phyloP scores from a whole-genome alignment of 805 yeast species.

The Barnettozyma californica region DNA sequence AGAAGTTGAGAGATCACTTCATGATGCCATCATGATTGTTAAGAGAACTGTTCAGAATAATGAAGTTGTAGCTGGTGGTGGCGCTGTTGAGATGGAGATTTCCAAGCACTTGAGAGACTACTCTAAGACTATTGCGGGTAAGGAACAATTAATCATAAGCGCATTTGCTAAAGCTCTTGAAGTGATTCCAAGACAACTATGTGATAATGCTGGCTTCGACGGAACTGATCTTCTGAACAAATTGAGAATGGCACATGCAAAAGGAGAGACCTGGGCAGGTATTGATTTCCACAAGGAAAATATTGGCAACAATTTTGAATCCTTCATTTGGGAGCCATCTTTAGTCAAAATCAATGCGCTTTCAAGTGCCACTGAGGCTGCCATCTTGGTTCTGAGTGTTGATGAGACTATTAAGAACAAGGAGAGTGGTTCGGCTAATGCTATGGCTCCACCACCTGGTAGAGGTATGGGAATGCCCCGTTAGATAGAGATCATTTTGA shows the following conservation, averaged over 20 bases:
- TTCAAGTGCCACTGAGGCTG: conserved; percentile 95
- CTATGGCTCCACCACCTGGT: conserved; percentile 45
- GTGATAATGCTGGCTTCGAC: conserved; percentile 99
- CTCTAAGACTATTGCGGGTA: conserved; percentile 86
- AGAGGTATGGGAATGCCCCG: conserved; percentile 72
- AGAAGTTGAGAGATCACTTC: conserved; percentile 95
- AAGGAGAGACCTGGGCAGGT: conserved; percentile 89
- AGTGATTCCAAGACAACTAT: conserved; percentile 92
- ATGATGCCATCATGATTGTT: conserved; percentile 98
- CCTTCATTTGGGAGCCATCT: conserved; percentile 97
- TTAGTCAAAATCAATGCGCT: conserved; percentile 91
- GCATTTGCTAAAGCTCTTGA: conserved; percentile 95
- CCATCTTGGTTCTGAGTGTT: conserved; percentile 85
- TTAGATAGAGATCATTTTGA: conserved; percentile 5
- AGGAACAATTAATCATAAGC: conserved; percentile 86
- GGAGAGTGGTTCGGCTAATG: conserved; percentile 51
- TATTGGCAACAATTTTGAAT: conserved; percentile 77
- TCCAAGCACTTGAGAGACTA: conserved; percentile 84
- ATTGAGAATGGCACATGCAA: conserved; percentile 89
- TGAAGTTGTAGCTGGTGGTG: conserved; percentile 95
- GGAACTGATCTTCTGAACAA: conserved; percentile 91
- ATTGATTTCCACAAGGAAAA: conserved; percentile 82
- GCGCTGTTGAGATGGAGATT: conserved; percentile 97
- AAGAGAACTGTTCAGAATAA: conserved; percentile 88
- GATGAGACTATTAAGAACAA: conserved; percentile 87